Evolutionary conservation across 768 basidiomycete species (phyloP).

Genomic region (Leccinellum albellum): DNA sequence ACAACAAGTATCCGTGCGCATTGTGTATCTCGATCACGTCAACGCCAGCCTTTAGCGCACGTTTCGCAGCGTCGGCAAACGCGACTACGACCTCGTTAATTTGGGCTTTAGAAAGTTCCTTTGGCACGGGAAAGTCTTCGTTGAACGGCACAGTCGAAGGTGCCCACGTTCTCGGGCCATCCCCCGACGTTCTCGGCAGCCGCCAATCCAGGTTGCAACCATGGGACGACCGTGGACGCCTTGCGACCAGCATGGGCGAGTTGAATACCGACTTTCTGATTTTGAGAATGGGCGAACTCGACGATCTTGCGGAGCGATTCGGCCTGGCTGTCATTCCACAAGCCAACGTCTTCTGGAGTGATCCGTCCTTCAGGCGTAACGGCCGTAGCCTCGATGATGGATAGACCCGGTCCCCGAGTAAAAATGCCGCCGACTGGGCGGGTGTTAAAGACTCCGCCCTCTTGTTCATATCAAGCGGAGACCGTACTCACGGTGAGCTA

Average conservation of each 20-base stretch:
- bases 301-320: conserved; percentile 46
- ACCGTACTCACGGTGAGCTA: conserved; percentile 39
- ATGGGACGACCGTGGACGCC: conserved; percentile 60
- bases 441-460: neutral
- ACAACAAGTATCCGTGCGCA: conserved; percentile 61
- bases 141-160: conserved; percentile 50
- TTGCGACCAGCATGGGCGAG: conserved; percentile 79
- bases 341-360: conserved; percentile 58
- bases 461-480: neutral
- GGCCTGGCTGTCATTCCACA: conserved; percentile 63
- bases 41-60: conserved; percentile 57
- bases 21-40: conserved; percentile 59
- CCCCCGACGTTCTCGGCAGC: conserved; percentile 43
- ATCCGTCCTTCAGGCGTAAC: conserved; percentile 62
- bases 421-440: conserved; percentile 39
- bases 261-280: conserved; percentile 69
- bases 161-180: conserved; percentile 50
- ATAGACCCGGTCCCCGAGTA: conserved; percentile 51
- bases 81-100: conserved; percentile 56
- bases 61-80: conserved; percentile 48
- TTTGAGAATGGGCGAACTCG: conserved; percentile 70
- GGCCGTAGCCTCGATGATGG: conserved; percentile 64
- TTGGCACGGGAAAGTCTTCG: conserved; percentile 46
- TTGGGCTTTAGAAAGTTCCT: conserved; percentile 52
- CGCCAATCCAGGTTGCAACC: conserved; percentile 40